Conservation (phyloP, 306 rosid species). For the Lagenaria siceraria region DNA sequence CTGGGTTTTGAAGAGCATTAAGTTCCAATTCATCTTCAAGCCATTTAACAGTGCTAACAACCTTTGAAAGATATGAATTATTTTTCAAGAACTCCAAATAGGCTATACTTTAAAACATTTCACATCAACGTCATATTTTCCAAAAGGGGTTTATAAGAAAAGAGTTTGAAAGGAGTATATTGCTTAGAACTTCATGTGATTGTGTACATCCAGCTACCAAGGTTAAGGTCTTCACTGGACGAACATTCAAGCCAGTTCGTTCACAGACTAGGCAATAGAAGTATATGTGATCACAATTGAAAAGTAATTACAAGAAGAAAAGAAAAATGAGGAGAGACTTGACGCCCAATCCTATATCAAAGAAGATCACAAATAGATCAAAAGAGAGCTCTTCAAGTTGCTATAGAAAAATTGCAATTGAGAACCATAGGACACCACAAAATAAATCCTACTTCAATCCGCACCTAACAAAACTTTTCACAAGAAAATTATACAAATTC, state of each 20-base stretch:
- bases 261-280: not conserved
- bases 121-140: not conserved
- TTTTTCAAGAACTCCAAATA: slow-evolving; percentile 8
- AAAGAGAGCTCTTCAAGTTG: not conserved
- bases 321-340: not conserved
- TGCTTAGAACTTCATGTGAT: not conserved
- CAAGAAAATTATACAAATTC: not conserved
- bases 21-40: slow-evolving; percentile 97
- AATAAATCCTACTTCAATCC: not conserved
- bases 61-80: slow-evolving; percentile 31
- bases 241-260: not conserved
- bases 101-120: not conserved
- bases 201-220: not conserved
- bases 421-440: not conserved
- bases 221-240: not conserved
- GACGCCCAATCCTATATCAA: not conserved
- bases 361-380: not conserved
- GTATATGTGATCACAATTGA: not conserved
- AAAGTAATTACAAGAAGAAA: not conserved
- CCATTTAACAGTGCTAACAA: slow-evolving; percentile 98
- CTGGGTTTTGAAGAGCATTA: slow-evolving; percentile 94
- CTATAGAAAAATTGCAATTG: not conserved
- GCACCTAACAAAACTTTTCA: not conserved
- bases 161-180: not conserved
- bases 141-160: not conserved